These are phyloP conservation scores for Phytophthora sp. DNA, from an alignment of 352 stramenopile species.

Conservation along the genomic window DNA sequence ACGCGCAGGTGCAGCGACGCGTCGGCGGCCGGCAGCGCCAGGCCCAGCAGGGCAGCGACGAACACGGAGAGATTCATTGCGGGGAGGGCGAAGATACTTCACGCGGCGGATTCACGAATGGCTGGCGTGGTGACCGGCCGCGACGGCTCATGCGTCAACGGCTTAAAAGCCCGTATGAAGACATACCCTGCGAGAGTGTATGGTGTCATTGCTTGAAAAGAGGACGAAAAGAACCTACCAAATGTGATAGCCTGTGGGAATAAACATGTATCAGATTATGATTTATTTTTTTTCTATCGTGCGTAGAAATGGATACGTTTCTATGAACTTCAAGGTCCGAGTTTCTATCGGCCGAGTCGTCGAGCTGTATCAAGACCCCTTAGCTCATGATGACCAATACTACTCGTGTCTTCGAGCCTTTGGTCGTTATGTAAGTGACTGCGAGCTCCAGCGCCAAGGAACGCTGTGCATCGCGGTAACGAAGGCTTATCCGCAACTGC, in stretches of 20 bases:
- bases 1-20: slow-evolving; percentile 26
- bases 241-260: neutral
- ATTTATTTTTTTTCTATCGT: slow-evolving; percentile 10
- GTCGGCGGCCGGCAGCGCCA: slow-evolving; percentile 9
- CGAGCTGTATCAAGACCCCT: no score
- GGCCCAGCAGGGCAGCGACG: slow-evolving; percentile 13
- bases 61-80: slow-evolving; percentile 25
- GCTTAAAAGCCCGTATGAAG: no score
- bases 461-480: no score
- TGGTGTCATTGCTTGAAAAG: no score
- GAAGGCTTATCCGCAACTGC: no score
- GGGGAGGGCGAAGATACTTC: neutral
- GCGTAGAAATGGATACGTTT: slow-evolving; percentile 20
- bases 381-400: no score
- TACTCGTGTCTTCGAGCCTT: no score
- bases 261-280: slow-evolving; percentile 11
- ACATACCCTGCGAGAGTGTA: no score
- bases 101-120: slow-evolving; percentile 20
- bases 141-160: slow-evolving; percentile 6
- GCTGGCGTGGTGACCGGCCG: neutral
- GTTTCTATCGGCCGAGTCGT: neutral
- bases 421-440: no score
- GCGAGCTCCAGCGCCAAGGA: no score
- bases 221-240: no score
- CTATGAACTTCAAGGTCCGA: slow-evolving; percentile 18